Conservation (phyloP, 257 asterid genomes). For the Nicotiana knightiana region DNA sequence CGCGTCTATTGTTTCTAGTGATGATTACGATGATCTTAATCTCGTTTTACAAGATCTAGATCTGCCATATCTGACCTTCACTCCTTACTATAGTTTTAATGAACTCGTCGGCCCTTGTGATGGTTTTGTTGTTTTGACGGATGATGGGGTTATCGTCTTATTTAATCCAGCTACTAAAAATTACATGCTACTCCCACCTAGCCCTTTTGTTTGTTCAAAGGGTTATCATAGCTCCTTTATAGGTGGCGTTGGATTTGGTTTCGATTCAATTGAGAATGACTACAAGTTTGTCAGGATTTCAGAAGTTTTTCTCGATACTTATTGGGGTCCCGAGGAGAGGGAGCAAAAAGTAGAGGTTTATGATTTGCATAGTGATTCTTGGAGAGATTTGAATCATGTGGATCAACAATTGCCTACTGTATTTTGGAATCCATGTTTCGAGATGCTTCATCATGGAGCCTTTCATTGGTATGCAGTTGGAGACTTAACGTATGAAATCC, state of each 20-base stretch:
- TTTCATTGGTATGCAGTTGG: neutral
- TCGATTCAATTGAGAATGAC: neutral
- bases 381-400: neutral
- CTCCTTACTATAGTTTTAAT: neutral
- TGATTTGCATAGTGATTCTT: neutral
- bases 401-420: neutral
- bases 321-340: neutral
- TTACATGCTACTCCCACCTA: neutral
- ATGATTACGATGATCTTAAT: neutral
- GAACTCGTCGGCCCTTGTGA: neutral
- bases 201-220: neutral
- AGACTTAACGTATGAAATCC: neutral
- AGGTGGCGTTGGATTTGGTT: slow-evolving; percentile 2
- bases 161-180: slow-evolving; percentile 8
- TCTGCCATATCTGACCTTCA: too few species aligned
- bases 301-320: neutral
- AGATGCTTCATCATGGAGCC: neutral
- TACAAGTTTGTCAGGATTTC: slow-evolving; percentile 5
- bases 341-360: neutral
- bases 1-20: too few species aligned
- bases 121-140: neutral
- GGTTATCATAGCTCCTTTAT: neutral
- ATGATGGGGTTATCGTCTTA: neutral
- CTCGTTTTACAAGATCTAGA: neutral
- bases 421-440: neutral